Base-by-base conservation (phyloP, 805 yeast species). In the Barnettozyma populi region DNA sequence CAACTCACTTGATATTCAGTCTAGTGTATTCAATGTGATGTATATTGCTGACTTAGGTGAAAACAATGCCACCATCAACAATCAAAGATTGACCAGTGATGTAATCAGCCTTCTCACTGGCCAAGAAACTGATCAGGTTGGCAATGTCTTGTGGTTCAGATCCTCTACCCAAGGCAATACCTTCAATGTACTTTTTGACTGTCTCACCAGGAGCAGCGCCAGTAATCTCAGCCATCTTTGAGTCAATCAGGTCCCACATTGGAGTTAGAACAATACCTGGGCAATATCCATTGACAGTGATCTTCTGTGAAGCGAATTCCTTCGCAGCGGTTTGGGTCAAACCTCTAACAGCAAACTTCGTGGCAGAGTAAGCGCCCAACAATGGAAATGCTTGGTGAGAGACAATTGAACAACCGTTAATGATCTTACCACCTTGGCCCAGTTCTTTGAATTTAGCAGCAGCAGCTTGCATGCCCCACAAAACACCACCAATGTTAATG, bases 211-310 rank as follows among this genome's bases (percentile, higher is more conserved):
- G 52, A 45, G 62, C 56, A 43, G 52, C 58, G 29, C 68, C 63
- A 32, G 54, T 48, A 38, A 57, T 41, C 44, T 53, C 58, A 31
- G 59, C 52, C 50, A 63, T 45, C 51, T 56, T 49, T 20, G 50
- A 49, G 51, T 64, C 68, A 35, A 64, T 59, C 25, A 56, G 47
- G 42, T 63, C 67, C 61, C 66, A 59, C 64, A 70, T 60, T 50
- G 69, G 68, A 1, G 74, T 70, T 13, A 62, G 52, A 11, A 69
- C 71, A 44, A 66, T 64, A 27, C 72, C 74, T 18, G 74, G 74
- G 48, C 68, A 66, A 46, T 68, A 64, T 3, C 66, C 53, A 50
- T 71, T 71, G n/a, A 69, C 68, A 14, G 69, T 64, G 48, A 70
- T 67, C 45, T 66, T 63, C 34, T 63, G 47, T 9, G 55, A 45